A percentile compares a stretch with the other conserved stretches of the same genome.
Conservation (phyloP, 495 filamentous ascomycete genomes). For the Clohesyomyces aquaticus region DNA sequence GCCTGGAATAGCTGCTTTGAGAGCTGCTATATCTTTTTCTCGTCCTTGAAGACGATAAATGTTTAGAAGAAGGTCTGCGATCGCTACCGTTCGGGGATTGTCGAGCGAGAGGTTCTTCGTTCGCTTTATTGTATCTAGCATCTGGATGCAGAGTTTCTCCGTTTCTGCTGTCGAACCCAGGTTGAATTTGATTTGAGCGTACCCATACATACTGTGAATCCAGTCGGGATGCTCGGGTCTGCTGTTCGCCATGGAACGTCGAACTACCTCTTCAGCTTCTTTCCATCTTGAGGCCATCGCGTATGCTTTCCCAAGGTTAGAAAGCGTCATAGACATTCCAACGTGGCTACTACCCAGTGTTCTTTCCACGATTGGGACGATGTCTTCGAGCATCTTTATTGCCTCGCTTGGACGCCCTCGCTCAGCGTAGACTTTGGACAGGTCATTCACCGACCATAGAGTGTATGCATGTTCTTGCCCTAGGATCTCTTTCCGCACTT, state of each 20-base stretch:
- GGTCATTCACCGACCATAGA: conserved; percentile 43
- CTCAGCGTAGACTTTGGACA: conserved; percentile 46
- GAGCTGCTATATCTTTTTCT: background rate
- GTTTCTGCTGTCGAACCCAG: conserved; percentile 27
- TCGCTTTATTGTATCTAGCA: conserved; percentile 23
- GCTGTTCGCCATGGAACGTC: conserved; percentile 15
- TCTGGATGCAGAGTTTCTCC: conserved; percentile 19
- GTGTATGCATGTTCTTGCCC: conserved; percentile 49
- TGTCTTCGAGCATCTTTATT: conserved; percentile 40
- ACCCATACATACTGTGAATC: conserved; percentile 25
- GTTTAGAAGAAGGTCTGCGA: conserved; percentile 33
- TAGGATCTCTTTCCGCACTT: conserved; percentile 41
- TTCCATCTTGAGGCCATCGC: conserved; percentile 39
- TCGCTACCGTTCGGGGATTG: conserved; percentile 33
- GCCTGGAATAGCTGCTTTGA: conserved; percentile 9
- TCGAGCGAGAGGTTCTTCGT: conserved; percentile 28
- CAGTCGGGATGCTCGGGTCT: conserved; percentile 19
- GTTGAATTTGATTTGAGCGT: conserved; percentile 20
- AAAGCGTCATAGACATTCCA: conserved; percentile 45
- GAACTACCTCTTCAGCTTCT: conserved; percentile 32
- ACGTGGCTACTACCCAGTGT: conserved; percentile 43
- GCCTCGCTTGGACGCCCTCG: conserved; percentile 39
- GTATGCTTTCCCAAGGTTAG: conserved; percentile 45
- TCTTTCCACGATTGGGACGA: conserved; percentile 38
- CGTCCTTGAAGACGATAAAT: conserved; percentile 33